phyloP scores from a whole-genome alignment of 441 rosid species.

The Omphalea diandra region DNA sequence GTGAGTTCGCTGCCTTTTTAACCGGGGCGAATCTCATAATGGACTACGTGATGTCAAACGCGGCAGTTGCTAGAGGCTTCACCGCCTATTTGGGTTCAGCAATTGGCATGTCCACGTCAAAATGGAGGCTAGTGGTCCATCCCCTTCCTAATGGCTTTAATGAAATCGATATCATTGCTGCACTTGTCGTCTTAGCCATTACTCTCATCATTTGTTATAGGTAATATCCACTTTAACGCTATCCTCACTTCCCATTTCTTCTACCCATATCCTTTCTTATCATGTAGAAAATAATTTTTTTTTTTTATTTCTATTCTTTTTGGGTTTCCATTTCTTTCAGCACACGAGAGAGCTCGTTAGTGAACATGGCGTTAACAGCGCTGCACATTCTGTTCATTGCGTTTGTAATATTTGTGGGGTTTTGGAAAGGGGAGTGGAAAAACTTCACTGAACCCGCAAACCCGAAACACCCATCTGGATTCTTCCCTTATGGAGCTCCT shows the following conservation, averaged over 20 bases:
- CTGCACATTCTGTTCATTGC: constrained; percentile 70
- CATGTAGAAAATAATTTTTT: neutral
- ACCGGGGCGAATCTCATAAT: constrained; percentile 83
- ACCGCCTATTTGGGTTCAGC: constrained; percentile 69
- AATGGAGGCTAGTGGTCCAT: constrained; percentile 57
- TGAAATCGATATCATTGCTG: constrained; percentile 69
- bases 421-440: constrained; percentile 57
- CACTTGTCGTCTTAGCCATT: constrained; percentile 47
- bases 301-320: neutral
- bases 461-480: constrained; percentile 57
- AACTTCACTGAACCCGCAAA: constrained; percentile 55
- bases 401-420: constrained; percentile 70
- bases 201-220: constrained; percentile 74
- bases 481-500: constrained; percentile 62
- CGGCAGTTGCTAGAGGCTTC: constrained; percentile 83
- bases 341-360: constrained; percentile 69
- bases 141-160: constrained; percentile 71
- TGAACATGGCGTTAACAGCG: constrained; percentile 74
- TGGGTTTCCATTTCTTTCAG: constrained; percentile 26
- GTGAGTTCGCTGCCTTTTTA: constrained; percentile 85
- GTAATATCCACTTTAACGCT: constrained; percentile 19
- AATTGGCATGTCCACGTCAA: constrained; percentile 59
- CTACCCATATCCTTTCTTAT: neutral
- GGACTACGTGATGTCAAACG: constrained; percentile 94
- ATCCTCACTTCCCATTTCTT: neutral